These are phyloP conservation scores for Carex parvula DNA, from an alignment of 176 grass and related monocot genomes.

Conservation along the genomic window DNA sequence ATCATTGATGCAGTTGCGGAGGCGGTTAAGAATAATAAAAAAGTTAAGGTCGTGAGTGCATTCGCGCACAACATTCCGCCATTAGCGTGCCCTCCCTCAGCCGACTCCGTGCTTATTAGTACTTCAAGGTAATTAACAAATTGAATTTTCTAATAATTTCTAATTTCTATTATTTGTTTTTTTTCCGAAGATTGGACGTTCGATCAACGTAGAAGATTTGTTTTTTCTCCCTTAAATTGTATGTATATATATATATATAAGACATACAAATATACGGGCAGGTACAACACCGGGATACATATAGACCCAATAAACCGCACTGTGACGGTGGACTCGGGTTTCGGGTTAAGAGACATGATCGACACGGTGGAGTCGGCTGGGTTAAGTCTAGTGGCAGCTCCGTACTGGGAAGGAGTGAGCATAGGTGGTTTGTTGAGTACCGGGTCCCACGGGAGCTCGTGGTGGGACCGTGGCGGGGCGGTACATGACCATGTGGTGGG, in stretches of 20 bases:
- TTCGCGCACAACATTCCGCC: constrained; percentile 84
- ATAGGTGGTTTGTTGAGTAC: constrained; percentile 60
- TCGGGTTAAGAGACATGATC: constrained; percentile 55
- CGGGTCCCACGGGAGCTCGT: constrained; percentile 82
- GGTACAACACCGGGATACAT: constrained; percentile 42
- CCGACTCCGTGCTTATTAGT: constrained; percentile 29
- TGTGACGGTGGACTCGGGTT: constrained; percentile 58
- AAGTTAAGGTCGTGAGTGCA: constrained; percentile 59
- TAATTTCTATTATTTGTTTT: background rate
- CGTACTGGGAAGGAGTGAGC: constrained; percentile 89
- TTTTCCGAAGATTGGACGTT: background rate
- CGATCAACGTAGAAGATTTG: too few species aligned
- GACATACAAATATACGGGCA: background rate
- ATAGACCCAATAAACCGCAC: constrained; percentile 36
- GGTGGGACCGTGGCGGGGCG: constrained; percentile 66
- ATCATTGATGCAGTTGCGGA: constrained; percentile 51
- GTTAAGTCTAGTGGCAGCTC: constrained; percentile 59
- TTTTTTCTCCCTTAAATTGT: too few species aligned
- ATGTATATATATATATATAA: too few species aligned
- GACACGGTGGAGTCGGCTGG: constrained; percentile 51
- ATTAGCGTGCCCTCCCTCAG: constrained; percentile 51
- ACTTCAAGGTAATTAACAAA: constrained; percentile 23
- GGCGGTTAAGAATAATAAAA: constrained; percentile 29
- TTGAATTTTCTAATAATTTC: background rate
- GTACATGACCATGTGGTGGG: constrained; percentile 64